Conservation (phyloP, 768 basidiomycete genomes). For the Phallus indusiatus region DNA sequence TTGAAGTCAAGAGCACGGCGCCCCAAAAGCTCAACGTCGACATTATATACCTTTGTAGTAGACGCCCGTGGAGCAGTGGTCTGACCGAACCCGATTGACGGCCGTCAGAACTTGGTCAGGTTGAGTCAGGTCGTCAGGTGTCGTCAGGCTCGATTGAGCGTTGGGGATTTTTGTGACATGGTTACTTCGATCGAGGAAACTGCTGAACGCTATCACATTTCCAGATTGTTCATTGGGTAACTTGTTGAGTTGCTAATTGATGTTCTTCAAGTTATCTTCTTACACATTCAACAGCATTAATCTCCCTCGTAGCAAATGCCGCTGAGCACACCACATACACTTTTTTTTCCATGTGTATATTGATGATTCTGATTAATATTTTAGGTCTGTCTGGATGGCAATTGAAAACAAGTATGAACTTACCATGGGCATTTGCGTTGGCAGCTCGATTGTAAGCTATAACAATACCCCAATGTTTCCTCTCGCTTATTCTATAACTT, state of each 20-base stretch:
- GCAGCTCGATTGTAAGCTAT: slow-evolving; percentile 70
- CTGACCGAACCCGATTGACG: too few relatives aligned
- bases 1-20: too few relatives aligned
- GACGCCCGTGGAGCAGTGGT: too few relatives aligned
- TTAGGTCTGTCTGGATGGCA: slow-evolving; percentile 80
- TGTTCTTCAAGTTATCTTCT: neutral
- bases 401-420: slow-evolving; percentile 64
- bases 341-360: neutral
- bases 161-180: too few relatives aligned
- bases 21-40: too few relatives aligned
- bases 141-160: too few relatives aligned
- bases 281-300: slow-evolving; percentile 32
- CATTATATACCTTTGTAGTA: too few relatives aligned
- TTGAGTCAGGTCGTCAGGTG: too few relatives aligned
- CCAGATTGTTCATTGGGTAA: slow-evolving; percentile 66
- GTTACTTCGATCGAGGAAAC: slow-evolving; percentile 92
- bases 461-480: neutral
- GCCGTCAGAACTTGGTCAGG: too few relatives aligned
- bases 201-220: slow-evolving; percentile 68
- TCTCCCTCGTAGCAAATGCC: slow-evolving; percentile 81
- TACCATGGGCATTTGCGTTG: slow-evolving; percentile 73
- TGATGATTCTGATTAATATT: slow-evolving; percentile 13
- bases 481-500: neutral
- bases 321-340: slow-evolving; percentile 57
- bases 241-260: neutral